Evolutionary conservation across 345 rosid species (phyloP).

Genomic region (Populus ilicifolia): DNA sequence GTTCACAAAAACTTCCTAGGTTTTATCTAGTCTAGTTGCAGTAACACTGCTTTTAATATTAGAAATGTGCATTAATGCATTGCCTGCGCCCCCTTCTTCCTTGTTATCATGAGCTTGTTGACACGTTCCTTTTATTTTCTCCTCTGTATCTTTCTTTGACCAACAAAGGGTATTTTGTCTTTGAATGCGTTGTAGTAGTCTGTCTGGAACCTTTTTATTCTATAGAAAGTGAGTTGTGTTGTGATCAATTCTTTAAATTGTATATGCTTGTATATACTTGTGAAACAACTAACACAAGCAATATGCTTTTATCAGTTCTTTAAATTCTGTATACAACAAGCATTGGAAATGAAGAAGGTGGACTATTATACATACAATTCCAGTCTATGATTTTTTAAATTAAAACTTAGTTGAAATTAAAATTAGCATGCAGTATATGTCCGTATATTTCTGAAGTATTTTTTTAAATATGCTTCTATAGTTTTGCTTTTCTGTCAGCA

Average conservation of each 20-base stretch:
- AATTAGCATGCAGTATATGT: background rate
- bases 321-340: background rate
- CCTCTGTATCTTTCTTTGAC: background rate
- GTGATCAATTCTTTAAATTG: background rate
- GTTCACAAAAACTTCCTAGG: background rate
- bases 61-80: background rate
- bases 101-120: background rate
- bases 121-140: background rate
- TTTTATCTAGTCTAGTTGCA: background rate
- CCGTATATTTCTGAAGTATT: background rate
- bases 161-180: background rate
- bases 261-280: background rate
- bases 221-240: background rate
- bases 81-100: background rate
- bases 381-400: background rate
- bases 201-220: background rate
- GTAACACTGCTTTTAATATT: no score
- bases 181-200: background rate
- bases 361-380: background rate
- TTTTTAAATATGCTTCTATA: conserved; percentile 10
- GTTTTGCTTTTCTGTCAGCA: background rate
- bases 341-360: background rate
- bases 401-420: background rate
- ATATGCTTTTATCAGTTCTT: background rate
- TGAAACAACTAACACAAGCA: no score